phyloP scores from a whole-genome alignment of 2,329 filamentous ascomycete genomes.

The Trichoderma gracile region DNA sequence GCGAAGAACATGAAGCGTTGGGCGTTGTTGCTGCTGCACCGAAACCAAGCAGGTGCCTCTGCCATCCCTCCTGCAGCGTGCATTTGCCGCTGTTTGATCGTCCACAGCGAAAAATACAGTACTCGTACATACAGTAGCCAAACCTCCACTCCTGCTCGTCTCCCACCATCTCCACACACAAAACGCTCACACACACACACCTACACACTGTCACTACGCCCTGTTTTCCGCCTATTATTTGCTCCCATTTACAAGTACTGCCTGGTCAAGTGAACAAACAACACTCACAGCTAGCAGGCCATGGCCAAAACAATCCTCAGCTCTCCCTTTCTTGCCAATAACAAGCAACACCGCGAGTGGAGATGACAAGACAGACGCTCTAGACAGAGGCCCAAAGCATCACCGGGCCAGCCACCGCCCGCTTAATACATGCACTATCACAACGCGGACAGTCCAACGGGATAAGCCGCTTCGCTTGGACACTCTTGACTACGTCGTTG shows the following conservation, averaged over 20 bases:
- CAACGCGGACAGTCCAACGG: constrained; percentile 7
- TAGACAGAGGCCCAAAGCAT: neutral
- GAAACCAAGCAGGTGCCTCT: neutral
- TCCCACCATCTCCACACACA: neutral
- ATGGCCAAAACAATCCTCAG: constrained; percentile 6
- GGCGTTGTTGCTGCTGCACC: neutral
- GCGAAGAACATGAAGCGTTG: no score
- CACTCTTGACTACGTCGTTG: neutral
- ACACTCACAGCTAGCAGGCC: neutral
- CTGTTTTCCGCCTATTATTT: no score
- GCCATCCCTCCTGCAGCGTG: neutral
- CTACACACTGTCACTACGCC: no score
- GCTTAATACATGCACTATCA: constrained; percentile 12
- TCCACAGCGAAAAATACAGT: constrained; percentile 1
- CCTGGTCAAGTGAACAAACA: neutral
- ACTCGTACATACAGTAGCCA: neutral
- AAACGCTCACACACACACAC: neutral
- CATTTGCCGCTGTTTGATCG: constrained; percentile 20
- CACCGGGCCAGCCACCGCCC: constrained; percentile 19
- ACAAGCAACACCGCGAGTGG: neutral
- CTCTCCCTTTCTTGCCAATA: neutral
- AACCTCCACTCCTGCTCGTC: constrained; percentile 7
- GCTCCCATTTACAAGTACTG: neutral
- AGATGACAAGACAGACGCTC: neutral
- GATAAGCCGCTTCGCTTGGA: constrained; percentile 16